Percentiles rank a stretch among this genome's conserved stretches.
Evolutionary conservation across 768 basidiomycete genomes (phyloP).

Genomic region (Pisolithus albus): DNA sequence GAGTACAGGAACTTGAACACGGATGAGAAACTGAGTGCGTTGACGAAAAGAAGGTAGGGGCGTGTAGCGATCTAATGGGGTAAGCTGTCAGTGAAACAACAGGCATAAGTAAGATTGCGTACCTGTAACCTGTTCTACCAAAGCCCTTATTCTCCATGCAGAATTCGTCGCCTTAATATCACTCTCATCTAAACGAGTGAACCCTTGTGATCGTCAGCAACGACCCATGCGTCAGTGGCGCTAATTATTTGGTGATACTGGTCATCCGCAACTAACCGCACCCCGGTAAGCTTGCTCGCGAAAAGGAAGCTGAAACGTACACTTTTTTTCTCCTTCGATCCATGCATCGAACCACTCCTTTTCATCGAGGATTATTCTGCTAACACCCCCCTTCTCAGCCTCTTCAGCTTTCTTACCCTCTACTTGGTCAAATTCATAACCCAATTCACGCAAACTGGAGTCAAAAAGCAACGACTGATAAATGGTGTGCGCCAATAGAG

Average conservation of each 20-base stretch:
- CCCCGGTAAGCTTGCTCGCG: background rate
- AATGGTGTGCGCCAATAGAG: constrained; percentile 90
- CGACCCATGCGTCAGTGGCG: constrained; percentile 77
- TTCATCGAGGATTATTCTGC: constrained; percentile 73
- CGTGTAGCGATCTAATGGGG: constrained; percentile 78
- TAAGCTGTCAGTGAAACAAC: background rate
- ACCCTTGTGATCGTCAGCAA: constrained; percentile 55
- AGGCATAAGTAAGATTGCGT: constrained; percentile 9
- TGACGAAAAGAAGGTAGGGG: constrained; percentile 75
- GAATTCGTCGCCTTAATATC: constrained; percentile 73
- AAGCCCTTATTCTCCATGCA: constrained; percentile 71
- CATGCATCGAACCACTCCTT: constrained; percentile 89
- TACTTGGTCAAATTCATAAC: constrained; percentile 46
- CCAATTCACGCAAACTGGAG: constrained; percentile 63
- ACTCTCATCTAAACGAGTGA: constrained; percentile 12
- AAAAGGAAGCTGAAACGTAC: constrained; percentile 39
- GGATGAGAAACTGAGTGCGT: constrained; percentile 75
- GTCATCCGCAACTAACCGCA: constrained; percentile 66
- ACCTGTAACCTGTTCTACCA: constrained; percentile 93
- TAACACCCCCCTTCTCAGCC: constrained; percentile 65
- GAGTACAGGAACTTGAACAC: constrained; percentile 80
- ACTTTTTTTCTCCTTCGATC: constrained; percentile 83
- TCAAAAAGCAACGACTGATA: constrained; percentile 91
- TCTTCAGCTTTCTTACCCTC: constrained; percentile 19
- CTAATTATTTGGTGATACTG: constrained; percentile 84